Percentiles rank a stretch among this genome's conserved stretches.
phyloP scores from a whole-genome alignment of 176 grass and related monocot species.

The Oropetium thomaeum region DNA sequence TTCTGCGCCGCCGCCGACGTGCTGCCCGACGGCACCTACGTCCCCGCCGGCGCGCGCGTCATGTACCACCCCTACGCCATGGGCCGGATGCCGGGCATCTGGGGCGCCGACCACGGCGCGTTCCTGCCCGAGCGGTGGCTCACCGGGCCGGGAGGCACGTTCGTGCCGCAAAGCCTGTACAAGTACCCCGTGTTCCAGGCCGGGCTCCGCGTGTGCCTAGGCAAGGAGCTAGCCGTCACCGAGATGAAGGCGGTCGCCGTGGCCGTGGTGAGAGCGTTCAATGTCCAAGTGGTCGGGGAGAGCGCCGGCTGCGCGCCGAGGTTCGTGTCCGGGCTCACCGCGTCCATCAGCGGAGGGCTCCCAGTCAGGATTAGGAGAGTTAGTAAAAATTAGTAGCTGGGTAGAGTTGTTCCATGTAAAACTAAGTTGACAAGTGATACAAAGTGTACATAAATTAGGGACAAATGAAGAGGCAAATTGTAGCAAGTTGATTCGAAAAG shows the following conservation, averaged over 20 bases:
- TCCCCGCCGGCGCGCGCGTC: conserved; percentile 42
- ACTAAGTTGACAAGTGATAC: not conserved
- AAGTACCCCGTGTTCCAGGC: conserved; percentile 75
- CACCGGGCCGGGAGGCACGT: conserved; percentile 27
- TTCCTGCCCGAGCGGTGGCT: conserved; percentile 63
- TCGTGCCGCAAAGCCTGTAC: conserved; percentile 50
- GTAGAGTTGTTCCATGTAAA: not conserved
- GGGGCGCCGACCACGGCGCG: conserved; percentile 48
- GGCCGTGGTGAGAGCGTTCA: conserved; percentile 48
- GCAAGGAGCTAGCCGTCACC: conserved; percentile 65
- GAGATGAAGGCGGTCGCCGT: conserved; percentile 66
- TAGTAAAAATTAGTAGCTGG: not conserved
- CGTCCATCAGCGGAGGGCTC: conserved; percentile 56
- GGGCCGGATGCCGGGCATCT: conserved; percentile 68
- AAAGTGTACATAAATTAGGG: not conserved
- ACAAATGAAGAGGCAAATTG: not conserved
- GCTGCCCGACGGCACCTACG: conserved; percentile 65
- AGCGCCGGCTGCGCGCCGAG: conserved; percentile 21
- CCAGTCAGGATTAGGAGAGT: conserved; percentile 47
- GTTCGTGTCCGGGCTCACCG: conserved; percentile 62
- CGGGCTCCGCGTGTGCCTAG: conserved; percentile 64
- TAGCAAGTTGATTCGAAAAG: not conserved
- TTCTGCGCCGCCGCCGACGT: conserved; percentile 54
- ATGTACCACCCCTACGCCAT: conserved; percentile 82
- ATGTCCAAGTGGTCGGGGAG: conserved; percentile 47